Evolutionary conservation across 208 protist species (phyloP).

Genomic region (Tritrichomonas musculus): DNA sequence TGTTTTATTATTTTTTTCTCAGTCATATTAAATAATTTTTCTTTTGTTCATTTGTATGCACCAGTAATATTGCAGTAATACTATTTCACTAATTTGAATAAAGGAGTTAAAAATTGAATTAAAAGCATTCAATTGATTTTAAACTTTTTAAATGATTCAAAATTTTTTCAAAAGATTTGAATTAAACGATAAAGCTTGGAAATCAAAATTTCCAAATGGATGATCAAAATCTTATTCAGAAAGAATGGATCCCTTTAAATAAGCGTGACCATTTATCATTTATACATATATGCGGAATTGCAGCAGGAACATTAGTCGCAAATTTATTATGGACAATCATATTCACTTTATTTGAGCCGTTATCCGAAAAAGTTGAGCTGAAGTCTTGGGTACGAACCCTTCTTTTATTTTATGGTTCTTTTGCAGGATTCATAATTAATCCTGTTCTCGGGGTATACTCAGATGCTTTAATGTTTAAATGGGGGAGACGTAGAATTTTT

Average conservation of each 20-base stretch:
- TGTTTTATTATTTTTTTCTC: too few species aligned
- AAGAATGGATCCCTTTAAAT: neutral
- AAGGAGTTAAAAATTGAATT: too few species aligned
- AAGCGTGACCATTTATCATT: neutral
- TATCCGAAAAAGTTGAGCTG: neutral
- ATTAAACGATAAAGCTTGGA: too few species aligned
- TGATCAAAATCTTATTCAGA: too few species aligned
- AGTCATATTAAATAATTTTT: too few species aligned
- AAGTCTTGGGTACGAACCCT: neutral
- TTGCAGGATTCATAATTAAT: neutral
- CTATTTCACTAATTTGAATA: too few species aligned
- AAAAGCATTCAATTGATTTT: too few species aligned
- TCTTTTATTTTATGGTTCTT: neutral
- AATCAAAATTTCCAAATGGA: too few species aligned
- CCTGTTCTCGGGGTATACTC: neutral
- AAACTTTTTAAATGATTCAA: too few species aligned
- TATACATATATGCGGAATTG: neutral
- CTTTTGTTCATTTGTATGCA: too few species aligned
- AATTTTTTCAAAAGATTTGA: too few species aligned
- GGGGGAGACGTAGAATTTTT: neutral
- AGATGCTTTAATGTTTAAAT: neutral
- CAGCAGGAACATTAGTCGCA: neutral
- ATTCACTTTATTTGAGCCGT: neutral
- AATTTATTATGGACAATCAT: neutral
- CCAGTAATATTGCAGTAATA: too few species aligned